These are phyloP conservation scores for Phlyctochytrium arcticum DNA, from an alignment of 192 early-diverging fungal genomes.

Conservation along the genomic window DNA sequence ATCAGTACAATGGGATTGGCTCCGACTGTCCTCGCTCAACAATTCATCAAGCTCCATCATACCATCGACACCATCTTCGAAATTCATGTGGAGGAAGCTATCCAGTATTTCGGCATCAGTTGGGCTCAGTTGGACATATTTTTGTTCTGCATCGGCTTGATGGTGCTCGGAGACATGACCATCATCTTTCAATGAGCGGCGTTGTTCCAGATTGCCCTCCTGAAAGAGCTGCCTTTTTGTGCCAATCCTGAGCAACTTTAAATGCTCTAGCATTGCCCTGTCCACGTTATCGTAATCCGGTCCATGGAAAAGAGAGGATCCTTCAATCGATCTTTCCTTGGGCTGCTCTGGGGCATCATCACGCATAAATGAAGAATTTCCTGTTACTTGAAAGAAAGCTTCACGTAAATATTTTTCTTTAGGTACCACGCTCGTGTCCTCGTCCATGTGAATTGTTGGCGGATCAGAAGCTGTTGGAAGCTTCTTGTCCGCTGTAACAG, in stretches of 20 bases:
- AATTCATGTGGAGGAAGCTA: neutral
- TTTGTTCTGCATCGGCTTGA: neutral
- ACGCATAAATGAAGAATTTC: neutral
- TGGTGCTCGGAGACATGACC: neutral
- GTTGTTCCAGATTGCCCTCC: neutral
- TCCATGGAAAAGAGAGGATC: neutral
- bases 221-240: neutral
- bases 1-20: too few species aligned
- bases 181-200: neutral
- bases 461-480: too few species aligned
- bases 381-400: neutral
- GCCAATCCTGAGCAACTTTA: neutral
- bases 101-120: neutral
- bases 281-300: neutral
- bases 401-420: neutral
- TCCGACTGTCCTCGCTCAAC: neutral
- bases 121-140: neutral
- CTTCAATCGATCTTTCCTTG: neutral
- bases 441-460: neutral
- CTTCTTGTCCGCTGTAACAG: neutral
- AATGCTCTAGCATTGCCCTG: neutral
- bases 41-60: neutral
- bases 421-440: neutral
- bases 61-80: neutral
- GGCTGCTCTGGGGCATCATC: neutral